Percentiles rank a stretch among this genome's conserved stretches.
Conservation (phyloP, 2,329 filamentous ascomycete species). For the Cordyceps tenuipes region DNA sequence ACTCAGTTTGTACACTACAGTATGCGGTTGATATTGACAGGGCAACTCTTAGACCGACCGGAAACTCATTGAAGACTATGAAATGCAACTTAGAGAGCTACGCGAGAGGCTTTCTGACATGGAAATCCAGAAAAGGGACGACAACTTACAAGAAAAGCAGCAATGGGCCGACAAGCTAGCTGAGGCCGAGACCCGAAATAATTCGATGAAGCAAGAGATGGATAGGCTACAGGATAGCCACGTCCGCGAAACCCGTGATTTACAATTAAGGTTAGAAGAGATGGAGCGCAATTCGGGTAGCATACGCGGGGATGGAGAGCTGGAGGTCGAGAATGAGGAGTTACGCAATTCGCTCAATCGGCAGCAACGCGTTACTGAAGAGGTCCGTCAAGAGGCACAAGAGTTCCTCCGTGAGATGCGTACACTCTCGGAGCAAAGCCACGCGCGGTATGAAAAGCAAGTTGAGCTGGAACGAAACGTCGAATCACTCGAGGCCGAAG, state of each 20-base stretch:
- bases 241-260: slow-evolving; percentile 49
- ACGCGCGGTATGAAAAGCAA: slow-evolving; percentile 71
- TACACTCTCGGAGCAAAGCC: slow-evolving; percentile 70
- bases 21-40: slow-evolving; percentile 12
- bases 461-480: slow-evolving; percentile 69
- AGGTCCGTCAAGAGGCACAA: slow-evolving; percentile 77
- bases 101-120: slow-evolving; percentile 65
- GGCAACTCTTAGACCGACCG: slow-evolving; percentile 48
- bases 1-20: too few species aligned
- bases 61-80: slow-evolving; percentile 69
- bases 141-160: slow-evolving; percentile 60
- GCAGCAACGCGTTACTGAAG: slow-evolving; percentile 76
- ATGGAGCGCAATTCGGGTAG: slow-evolving; percentile 27
- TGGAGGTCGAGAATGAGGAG: slow-evolving; percentile 61
- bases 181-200: slow-evolving; percentile 68
- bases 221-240: slow-evolving; percentile 65
- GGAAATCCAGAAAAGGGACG: slow-evolving; percentile 68
- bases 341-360: slow-evolving; percentile 57
- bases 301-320: slow-evolving; percentile 29
- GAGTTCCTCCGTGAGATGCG: slow-evolving; percentile 86
- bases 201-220: slow-evolving; percentile 70
- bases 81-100: slow-evolving; percentile 66
- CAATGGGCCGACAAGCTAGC: slow-evolving; percentile 66
- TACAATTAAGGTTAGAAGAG: slow-evolving; percentile 57
- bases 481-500: slow-evolving; percentile 68